Base-by-base conservation (phyloP, 2,329 filamentous ascomycete species). In the Epichloe hybrida region DNA sequence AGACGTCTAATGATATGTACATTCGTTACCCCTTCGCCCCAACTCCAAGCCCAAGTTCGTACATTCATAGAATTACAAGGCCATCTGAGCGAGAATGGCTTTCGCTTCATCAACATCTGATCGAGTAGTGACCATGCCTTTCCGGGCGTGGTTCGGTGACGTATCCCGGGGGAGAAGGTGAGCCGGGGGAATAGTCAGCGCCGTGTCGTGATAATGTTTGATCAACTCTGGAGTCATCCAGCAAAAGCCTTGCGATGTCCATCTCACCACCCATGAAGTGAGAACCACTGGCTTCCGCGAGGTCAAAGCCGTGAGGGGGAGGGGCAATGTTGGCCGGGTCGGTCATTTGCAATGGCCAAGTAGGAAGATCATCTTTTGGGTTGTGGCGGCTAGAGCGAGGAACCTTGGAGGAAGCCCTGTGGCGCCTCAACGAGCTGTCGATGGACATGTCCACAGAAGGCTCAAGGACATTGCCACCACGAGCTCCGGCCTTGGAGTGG, bases 221-320 rank as follows among this genome's bases (percentile, higher is more conserved):
- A 8, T 53, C 51, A 3, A 62, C 51, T 52, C 67, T 68, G 4
- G 66, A 64, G 54, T 80, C 77, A 49, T 81, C 76, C n/a, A 81
- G 67, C 2, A 82, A 62, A 2, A 83, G 67, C 12, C 79, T 72
- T 15, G 77, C 78, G 44, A 82, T 80, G 48, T 79, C 79, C 79
- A 82, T 82, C 59, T 81, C 79, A 15, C 75, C 72, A 3, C 69
- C 69, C 45, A 70, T 62, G 50, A 71, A 66, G 3, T 72, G 67
- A 3, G 68, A 59, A 4, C 62, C 60, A 9, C 66, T 59, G 5
- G 61, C 57, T 42, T 76, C 74, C 38, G 61, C 63, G 64, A 74
- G 72, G 40, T 77, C 73, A 34, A 75, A 68, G 15, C 62, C 59
- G 15, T 58, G 64, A 45, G 52, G 36, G 0, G 58, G 53, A 12